Base-by-base conservation (phyloP, 2,329 filamentous ascomycete genomes). In the Penicillium verrucosum region DNA sequence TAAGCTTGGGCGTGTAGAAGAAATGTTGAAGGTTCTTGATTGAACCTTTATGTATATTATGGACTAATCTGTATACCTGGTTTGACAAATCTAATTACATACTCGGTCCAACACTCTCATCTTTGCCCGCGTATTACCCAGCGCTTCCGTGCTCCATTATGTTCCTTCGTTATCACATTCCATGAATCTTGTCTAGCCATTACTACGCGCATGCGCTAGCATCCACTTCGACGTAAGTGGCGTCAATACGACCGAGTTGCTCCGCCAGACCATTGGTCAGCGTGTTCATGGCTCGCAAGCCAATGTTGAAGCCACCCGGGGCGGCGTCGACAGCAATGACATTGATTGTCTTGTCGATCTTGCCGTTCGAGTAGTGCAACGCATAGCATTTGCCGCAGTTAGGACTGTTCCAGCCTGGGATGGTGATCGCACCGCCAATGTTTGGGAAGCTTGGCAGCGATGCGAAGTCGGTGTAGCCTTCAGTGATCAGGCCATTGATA, bases 1-100 rank as follows among this genome's bases (percentile, higher is more conserved):
- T 73, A 88, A 88, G 71, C 81, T 86, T 65, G 74, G 71, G 8
- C 78, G 75, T 55, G 78, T 85, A 0, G 72, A 76, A 43, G 83
- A 86, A 58, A 87, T 88, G 85, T 64, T 87, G 46, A 68, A 75
- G 23, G 76, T 80, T 18, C 47, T 71, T 50, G 61, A 57, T 46
- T 70, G 57, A 65, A 25, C 8, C 34, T 53, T 44, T 30, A 51
- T 61, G 49, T 59, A 51, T 50, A 61, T 25, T 44, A 56, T 16
- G 3, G 37, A 50, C 18, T 60, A 47, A 47, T 40, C 48, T 55
- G 40, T 46, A 11, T 42, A 32, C 23, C 27, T 23, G n/a, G 18
- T 36, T 16, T 38, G 43, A 25, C 18, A 14, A 10, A 41, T 34
- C 11, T 46, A 49, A 47, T 32, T 18, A 40, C 51, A 36, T 46